Evolutionary conservation across 345 rosid genomes (phyloP).

Genomic region (Linum tenue): DNA sequence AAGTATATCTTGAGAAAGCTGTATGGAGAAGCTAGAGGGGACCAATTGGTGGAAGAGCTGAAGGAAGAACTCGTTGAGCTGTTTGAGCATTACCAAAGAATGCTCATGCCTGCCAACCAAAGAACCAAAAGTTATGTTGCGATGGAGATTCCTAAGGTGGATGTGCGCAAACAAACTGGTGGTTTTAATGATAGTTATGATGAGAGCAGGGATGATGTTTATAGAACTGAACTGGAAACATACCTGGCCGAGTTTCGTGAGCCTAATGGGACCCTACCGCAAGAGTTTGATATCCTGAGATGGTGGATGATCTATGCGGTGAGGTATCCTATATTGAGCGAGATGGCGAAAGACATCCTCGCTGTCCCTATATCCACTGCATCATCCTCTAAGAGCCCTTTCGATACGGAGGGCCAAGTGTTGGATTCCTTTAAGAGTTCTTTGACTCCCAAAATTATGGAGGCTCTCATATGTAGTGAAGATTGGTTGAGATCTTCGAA

Average conservation of each 20-base stretch:
- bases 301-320: neutral
- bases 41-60: neutral
- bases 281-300: neutral
- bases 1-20: neutral
- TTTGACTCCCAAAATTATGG: too few species aligned
- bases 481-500: too few species aligned
- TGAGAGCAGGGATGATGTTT: neutral
- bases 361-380: neutral
- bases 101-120: neutral
- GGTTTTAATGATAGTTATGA: neutral
- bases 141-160: neutral
- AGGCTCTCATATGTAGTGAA: too few species aligned
- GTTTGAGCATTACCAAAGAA: neutral
- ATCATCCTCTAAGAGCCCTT: neutral
- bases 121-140: neutral
- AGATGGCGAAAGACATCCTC: neutral
- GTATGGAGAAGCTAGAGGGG: neutral
- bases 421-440: neutral
- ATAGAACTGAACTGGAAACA: neutral
- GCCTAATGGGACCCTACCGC: neutral
- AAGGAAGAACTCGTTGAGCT: neutral
- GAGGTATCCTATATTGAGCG: neutral
- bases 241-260: neutral
- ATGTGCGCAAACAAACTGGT: neutral
- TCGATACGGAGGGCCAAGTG: neutral